Percentiles rank a stretch among this genome's conserved stretches.
Conservation (phyloP, 176 grass and related monocot genomes). For the bread wheat (Triticum aestivum) region DNA sequence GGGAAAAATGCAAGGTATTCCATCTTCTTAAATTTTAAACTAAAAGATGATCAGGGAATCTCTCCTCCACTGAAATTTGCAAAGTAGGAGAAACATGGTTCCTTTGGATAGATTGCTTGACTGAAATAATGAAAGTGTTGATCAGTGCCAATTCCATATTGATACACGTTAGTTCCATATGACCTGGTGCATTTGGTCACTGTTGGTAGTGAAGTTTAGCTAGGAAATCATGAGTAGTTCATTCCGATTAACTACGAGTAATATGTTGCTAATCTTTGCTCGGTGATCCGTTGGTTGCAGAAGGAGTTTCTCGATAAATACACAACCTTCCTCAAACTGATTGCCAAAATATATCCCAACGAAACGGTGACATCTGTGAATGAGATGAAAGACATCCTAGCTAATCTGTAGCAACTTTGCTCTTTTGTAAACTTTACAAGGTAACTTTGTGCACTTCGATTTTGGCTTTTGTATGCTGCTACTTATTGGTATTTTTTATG, state of each 20-base stretch:
- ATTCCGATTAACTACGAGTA: not conserved
- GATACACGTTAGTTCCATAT: not conserved
- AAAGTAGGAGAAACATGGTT: not conserved
- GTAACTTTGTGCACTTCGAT: constrained; percentile 19
- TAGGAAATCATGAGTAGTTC: not conserved
- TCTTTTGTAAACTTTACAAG: constrained; percentile 28
- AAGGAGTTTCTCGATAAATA: constrained; percentile 98
- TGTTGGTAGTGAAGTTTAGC: not conserved
- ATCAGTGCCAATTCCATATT: not conserved
- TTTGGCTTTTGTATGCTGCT: not conserved
- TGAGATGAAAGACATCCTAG: constrained; percentile 72
- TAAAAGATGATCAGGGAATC: not conserved
- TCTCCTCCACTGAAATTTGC: not conserved
- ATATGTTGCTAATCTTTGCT: not conserved
- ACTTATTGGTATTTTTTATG: constrained; percentile 4
- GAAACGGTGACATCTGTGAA: constrained; percentile 62
- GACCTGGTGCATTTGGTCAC: not conserved
- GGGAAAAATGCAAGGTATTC: constrained; percentile 96
- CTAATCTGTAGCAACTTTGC: constrained; percentile 38
- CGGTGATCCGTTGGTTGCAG: constrained; percentile 38
- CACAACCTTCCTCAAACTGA: constrained; percentile 71
- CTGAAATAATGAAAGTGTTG: not conserved
- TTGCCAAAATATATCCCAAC: constrained; percentile 84
- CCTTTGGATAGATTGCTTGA: not conserved
- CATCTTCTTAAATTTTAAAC: constrained; percentile 6